These are phyloP conservation scores for Triticum dicoccoides DNA, from an alignment of 176 grass and related monocot species.

Conservation along the genomic window DNA sequence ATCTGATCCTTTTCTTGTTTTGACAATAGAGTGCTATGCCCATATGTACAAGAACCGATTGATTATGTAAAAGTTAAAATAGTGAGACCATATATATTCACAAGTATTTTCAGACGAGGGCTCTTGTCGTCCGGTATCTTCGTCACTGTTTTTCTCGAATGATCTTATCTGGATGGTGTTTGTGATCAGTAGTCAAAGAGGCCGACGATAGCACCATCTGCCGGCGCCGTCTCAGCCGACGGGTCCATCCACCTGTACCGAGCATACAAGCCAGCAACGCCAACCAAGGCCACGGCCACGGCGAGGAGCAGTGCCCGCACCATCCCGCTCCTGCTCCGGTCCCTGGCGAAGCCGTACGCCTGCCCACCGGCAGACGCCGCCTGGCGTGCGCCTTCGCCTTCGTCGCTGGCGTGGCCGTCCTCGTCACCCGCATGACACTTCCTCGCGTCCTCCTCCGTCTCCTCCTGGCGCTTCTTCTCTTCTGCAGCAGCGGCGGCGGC, in stretches of 20 bases:
- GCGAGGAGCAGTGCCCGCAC: not conserved
- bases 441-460: not conserved
- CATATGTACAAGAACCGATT: not conserved
- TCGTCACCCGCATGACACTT: not conserved
- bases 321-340: constrained; percentile 8
- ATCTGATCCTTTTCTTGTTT: not conserved
- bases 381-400: not conserved
- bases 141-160: not conserved
- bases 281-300: constrained; percentile 21
- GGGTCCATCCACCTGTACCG: constrained; percentile 22
- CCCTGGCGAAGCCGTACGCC: not conserved
- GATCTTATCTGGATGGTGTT: not conserved
- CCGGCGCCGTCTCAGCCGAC: not conserved
- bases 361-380: not conserved
- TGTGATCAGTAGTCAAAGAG: constrained; percentile 20
- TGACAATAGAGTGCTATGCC: not conserved
- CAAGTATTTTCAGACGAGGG: not conserved
- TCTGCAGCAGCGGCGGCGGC: not conserved
- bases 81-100: not conserved
- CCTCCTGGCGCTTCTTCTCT: not conserved
- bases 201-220: not conserved
- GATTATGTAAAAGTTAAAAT: not conserved
- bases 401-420: not conserved
- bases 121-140: not conserved
- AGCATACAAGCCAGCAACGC: constrained; percentile 17